Conservation (phyloP, 306 rosid species). For the Calophaca sinica region DNA sequence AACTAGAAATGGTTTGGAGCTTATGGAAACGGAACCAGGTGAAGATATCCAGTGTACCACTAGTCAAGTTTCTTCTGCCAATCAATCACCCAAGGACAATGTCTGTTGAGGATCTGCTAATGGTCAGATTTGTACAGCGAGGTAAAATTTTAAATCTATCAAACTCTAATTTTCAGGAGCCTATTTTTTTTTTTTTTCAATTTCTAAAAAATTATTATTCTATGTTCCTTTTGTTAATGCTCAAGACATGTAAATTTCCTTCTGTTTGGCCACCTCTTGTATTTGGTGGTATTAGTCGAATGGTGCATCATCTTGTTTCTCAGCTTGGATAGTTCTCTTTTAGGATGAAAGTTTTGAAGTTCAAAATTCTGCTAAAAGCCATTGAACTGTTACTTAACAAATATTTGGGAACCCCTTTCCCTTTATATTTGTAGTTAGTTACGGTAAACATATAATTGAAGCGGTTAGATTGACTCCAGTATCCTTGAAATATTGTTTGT, state of each 20-base stretch:
- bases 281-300: conserved; percentile 65
- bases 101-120: conserved; percentile 61
- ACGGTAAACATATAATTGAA: conserved; percentile 47
- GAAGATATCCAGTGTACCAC: conserved; percentile 55
- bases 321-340: conserved; percentile 51
- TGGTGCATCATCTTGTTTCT: conserved; percentile 55
- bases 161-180: conserved; percentile 61
- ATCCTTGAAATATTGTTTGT: conserved; percentile 27
- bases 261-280: conserved; percentile 63
- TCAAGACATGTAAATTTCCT: conserved; percentile 71
- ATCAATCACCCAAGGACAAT: conserved; percentile 57
- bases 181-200: conserved; percentile 46
- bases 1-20: conserved; percentile 50
- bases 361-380: conserved; percentile 53
- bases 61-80: conserved; percentile 49
- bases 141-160: conserved; percentile 67
- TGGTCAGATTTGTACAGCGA: conserved; percentile 81
- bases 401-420: conserved; percentile 53
- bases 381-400: conserved; percentile 55
- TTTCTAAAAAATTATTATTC: conserved; percentile 57
- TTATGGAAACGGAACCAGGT: conserved; percentile 50
- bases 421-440: conserved; percentile 40
- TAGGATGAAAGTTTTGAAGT: conserved; percentile 59
- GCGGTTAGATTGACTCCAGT: conserved; percentile 34
- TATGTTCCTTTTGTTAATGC: conserved; percentile 51